Base-by-base conservation (phyloP, 192 early-diverging fungal genomes). In the Coemansia sp. region DNA sequence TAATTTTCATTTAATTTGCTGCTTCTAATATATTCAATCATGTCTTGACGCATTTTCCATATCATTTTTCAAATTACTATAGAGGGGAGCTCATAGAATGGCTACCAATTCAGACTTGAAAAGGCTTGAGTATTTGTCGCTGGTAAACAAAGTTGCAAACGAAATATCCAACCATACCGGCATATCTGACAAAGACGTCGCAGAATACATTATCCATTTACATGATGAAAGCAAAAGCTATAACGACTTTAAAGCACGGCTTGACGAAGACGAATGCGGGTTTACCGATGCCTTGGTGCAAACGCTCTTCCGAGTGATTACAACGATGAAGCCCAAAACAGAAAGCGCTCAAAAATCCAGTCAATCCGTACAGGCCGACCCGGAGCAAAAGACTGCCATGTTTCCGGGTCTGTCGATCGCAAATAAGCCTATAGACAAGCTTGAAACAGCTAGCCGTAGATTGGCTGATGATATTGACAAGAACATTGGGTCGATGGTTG, bases 141-240 rank as follows among this genome's bases (percentile, higher is more conserved):
- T 97, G 35, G 89, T 99, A 7, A 84, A 86, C 60, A 94, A 94
- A 70, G 86, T 99, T 40, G 82, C 89, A 31, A 89, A 82, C 53
- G 96, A 99, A 77, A 78, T 99, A 16, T 78, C 86, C 18, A 97
- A 97, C 76, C 96, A 99, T 63, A 88, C 83, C 31, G 91, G 91
- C 8, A 81, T 96, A 57, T 85, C 89, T 37, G 94, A 97, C 80
- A 94, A 91, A 68, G 84, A 84, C 20, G 63, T 89, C 45, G 93
- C 96, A 52, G 96, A 99, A 61, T 99, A 90, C 60, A 83, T 99
- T 40, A 86, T 99, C 37, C 81, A 88, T 57, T 59, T 96, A 21
- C 94, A 99, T 61, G 82, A 82, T 26, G 72, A 88, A 65, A 82
- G 81, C 56, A 80, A 72, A 46, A 78, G 67, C 52, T 72, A 86